Evolutionary conservation across 1,284 basidiomycete genomes (phyloP).

Genomic region (Malassezia equina): DNA sequence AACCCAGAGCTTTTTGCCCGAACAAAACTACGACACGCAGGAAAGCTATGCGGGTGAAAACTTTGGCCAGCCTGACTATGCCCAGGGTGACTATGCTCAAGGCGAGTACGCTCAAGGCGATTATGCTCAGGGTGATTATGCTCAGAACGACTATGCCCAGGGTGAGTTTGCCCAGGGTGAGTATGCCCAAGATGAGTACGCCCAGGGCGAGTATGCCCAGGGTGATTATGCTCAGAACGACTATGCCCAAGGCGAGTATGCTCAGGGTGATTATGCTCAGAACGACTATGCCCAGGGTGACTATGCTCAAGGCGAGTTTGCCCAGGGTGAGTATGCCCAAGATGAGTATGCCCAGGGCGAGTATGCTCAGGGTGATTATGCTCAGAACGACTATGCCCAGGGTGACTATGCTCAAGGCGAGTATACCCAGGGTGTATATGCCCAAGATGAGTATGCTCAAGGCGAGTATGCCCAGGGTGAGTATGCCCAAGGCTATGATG

Average conservation of each 20-base stretch:
- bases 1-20: not conserved
- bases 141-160: not conserved
- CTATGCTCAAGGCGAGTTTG: not conserved
- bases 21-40: not conserved
- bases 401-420: not conserved
- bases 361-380: conserved; percentile 7
- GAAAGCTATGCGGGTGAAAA: not conserved
- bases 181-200: conserved; percentile 2
- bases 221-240: not conserved
- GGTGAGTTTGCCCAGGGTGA: not conserved
- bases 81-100: conserved; percentile 5
- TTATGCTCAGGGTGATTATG: not conserved
- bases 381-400: not conserved
- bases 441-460: conserved; percentile 1
- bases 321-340: not conserved
- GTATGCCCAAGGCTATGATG: not conserved
- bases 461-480: conserved; percentile 9
- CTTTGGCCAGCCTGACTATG: conserved; percentile 1
- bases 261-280: not conserved
- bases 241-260: not conserved
- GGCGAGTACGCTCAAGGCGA: not conserved
- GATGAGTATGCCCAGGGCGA: conserved; percentile 6
- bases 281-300: conserved; percentile 1
- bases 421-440: not conserved
- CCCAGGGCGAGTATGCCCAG: not conserved